Evolutionary conservation across 345 rosid genomes (phyloP).

Genomic region (Anastatica hierochuntica): DNA sequence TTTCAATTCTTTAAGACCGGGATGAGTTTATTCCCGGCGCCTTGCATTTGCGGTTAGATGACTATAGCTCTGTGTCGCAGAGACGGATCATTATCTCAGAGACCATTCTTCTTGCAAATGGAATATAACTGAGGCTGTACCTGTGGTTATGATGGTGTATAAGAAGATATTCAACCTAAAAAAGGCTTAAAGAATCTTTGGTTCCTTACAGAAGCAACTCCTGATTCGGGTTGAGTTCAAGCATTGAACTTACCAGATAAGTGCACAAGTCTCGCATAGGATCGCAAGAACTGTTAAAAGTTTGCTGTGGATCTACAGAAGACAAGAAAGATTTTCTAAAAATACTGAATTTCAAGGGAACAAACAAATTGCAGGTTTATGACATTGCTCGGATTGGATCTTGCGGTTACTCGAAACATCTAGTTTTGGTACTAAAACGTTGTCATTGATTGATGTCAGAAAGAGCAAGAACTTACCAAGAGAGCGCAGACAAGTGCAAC

Average conservation of each 20-base stretch:
- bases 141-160: conserved; percentile 30
- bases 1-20: background rate
- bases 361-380: no score
- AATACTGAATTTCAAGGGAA: no score
- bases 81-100: conserved; percentile 67
- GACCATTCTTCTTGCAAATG: conserved; percentile 77
- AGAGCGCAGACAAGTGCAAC: conserved; percentile 80
- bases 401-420: background rate
- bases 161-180: conserved; percentile 18
- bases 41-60: no score
- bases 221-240: background rate
- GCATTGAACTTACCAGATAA: conserved; percentile 55
- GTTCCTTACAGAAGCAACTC: background rate
- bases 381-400: background rate
- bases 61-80: conserved; percentile 75
- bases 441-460: background rate
- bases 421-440: background rate
- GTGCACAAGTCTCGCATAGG: conserved; percentile 78
- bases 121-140: conserved; percentile 87
- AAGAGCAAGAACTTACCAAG: conserved; percentile 41
- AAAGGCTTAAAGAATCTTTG: no score
- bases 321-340: background rate
- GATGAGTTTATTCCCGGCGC: no score
- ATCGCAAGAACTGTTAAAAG: conserved; percentile 65
- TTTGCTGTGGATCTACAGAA: conserved; percentile 73